phyloP scores from a whole-genome alignment of 2,329 filamentous ascomycete genomes.

The Sporothrix globosa region DNA sequence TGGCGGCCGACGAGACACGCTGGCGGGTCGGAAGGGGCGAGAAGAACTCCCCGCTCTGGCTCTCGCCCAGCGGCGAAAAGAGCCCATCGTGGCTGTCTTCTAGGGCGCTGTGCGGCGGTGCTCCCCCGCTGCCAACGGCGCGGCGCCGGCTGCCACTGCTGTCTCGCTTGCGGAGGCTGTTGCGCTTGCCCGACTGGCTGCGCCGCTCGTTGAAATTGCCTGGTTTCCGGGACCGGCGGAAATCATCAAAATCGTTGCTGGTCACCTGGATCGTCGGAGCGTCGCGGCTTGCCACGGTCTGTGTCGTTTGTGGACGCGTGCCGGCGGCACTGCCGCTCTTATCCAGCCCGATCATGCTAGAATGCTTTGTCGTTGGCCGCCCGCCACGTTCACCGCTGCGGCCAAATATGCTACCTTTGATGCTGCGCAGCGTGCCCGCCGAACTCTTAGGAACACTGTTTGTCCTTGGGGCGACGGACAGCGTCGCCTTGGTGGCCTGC shows the following conservation, averaged over 20 bases:
- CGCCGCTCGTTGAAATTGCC: constrained; percentile 41
- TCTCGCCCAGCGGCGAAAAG: constrained; percentile 53
- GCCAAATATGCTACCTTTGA: constrained; percentile 79
- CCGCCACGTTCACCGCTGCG: constrained; percentile 52
- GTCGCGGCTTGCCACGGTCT: constrained; percentile 47
- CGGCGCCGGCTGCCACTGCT: constrained; percentile 54
- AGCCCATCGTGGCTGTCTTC: constrained; percentile 55
- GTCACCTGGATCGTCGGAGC: constrained; percentile 79
- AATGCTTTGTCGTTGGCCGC: constrained; percentile 48
- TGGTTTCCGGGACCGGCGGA: constrained; percentile 44
- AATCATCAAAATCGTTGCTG: constrained; percentile 58
- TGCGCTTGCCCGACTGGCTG: constrained; percentile 54
- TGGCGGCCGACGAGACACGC: constrained; percentile 46
- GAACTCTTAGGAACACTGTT: constrained; percentile 67
- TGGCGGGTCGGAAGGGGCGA: constrained; percentile 47
- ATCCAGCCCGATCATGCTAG: constrained; percentile 45
- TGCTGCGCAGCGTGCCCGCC: constrained; percentile 69
- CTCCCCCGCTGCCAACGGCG: constrained; percentile 49
- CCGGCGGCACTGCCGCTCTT: constrained; percentile 41
- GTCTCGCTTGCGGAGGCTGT: constrained; percentile 58
- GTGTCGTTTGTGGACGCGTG: constrained; percentile 50
- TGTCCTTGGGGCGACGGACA: constrained; percentile 44
- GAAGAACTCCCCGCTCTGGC: constrained; percentile 51
- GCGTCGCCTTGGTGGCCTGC: constrained; percentile 52
- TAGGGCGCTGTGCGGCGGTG: constrained; percentile 44